Base-by-base conservation (phyloP, 805 yeast species). In the Candida awuae region DNA sequence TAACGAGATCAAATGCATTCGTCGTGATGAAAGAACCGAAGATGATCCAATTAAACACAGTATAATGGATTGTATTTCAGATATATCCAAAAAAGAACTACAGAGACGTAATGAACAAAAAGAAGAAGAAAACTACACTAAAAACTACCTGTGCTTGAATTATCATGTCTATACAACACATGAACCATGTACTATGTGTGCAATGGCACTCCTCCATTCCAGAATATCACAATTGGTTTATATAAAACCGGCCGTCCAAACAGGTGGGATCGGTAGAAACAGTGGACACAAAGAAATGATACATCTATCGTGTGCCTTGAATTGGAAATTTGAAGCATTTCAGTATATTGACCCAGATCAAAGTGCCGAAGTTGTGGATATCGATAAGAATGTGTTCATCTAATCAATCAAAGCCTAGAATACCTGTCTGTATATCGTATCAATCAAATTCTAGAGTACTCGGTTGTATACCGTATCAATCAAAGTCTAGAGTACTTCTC, bases 131-230 rank as follows among this genome's bases (percentile, higher is more conserved):
- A 34, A 25, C 2, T 39, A 38, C 13, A 36, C 41, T 3, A 51
- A 59, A 43, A 48, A 51, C 22, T 92, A 92, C 53, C 67, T 92
- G 3, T 88, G 97, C 54, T 71, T 80, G 26, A 73, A 79, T 38
- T 70, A 77, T 47, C 78, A 84, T 44, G 86, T 92, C 0, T 86
- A 83, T 54, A 83, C 94, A 1, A 82, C 95, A 0, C 95, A 87
- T 55, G 98, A 92, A 58, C 98, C 98, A 0, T 92, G 98, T 53
- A 74, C 85, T 0, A 92, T 90, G 97, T 92, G 98, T 54, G 64
- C 84, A 6, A 92, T 92, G 98, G 97, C 97, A 0, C 65, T 92
- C 29, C 79, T 88, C 9, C 98, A 92, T 56, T 90, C 97, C 1
- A 67, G 98, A 35, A 71, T 92, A 0, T 70, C 76, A 13, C 66